A percentile compares a stretch with the other conserved stretches of the same genome.
phyloP scores from a whole-genome alignment of 257 asterid genomes.

The Solanum pinnatisectum region DNA sequence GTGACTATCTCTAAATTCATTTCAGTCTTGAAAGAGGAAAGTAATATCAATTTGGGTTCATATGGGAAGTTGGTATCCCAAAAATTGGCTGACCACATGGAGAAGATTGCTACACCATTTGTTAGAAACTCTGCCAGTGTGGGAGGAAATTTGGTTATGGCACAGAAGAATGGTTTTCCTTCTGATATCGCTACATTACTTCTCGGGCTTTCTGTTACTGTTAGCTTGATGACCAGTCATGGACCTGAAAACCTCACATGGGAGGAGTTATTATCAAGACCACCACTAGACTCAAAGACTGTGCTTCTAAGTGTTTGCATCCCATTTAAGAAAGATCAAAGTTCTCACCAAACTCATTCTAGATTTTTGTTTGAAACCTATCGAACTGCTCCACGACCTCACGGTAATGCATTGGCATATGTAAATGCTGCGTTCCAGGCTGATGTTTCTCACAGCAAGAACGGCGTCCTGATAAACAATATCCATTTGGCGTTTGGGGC shows the following conservation, averaged over 20 bases:
- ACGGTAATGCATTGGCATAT: constrained; percentile 68
- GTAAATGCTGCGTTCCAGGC: constrained; percentile 57
- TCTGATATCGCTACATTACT: constrained; percentile 57
- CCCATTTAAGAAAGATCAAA: constrained; percentile 26
- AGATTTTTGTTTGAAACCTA: constrained; percentile 45
- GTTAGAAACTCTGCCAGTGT: constrained; percentile 56
- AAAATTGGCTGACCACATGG: constrained; percentile 55
- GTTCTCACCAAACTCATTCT: neutral
- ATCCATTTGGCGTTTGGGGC: constrained; percentile 49
- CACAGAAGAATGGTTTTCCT: constrained; percentile 62
- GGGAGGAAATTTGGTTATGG: constrained; percentile 69
- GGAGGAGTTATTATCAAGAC: constrained; percentile 41
- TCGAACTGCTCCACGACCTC: constrained; percentile 60
- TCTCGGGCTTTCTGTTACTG: constrained; percentile 34
- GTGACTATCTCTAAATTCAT: constrained; percentile 47
- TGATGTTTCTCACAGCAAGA: constrained; percentile 19
- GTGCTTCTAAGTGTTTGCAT: constrained; percentile 44
- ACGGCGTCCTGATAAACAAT: constrained; percentile 24
- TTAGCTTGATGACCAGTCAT: constrained; percentile 24
- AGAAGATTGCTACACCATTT: constrained; percentile 47
- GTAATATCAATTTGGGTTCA: neutral
- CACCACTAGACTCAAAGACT: constrained; percentile 34
- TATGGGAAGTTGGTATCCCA: constrained; percentile 17
- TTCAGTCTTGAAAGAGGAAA: constrained; percentile 22
- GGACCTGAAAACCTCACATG: constrained; percentile 24